Evolutionary conservation across 2,329 filamentous ascomycete species (phyloP), one percentile per base, ranked within the genome.

Genomic region (Penicillium occitanis): DNA sequence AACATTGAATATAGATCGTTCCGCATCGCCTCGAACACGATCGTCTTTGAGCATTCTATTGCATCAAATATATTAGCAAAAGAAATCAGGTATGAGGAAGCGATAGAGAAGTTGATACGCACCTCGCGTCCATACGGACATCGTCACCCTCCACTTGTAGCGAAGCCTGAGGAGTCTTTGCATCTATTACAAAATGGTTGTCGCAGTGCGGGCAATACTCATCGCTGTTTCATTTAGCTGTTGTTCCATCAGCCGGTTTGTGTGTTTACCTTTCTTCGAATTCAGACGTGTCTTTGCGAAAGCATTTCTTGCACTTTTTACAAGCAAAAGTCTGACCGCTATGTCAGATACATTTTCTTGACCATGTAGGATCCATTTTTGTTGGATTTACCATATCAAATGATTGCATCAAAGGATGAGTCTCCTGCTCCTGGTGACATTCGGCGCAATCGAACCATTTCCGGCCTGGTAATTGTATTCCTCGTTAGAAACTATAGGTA

Each of bases 371-470:
- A 14, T 11, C 30, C 13, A 14, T 46, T 17, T 28, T 11, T 19
- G 33, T 35, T n/a, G 25, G 7, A 44, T 30, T n/a, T 63, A 86
- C 85, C 92, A 99, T 96, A 75, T 99, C 95, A 72, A 89, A 85
- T 70, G 84, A 85, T 80, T 96, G 91, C 63, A 87, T 81, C 25
- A 99, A 88, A 44, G 86, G 81, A 78, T 98, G 95, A 68, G 83
- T 80, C 79, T 96, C 90, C 68, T 87, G 84, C 78, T 99, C 95
- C 63, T 82, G 82, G 81, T 99, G 95, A 82, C 95, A 99, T 78
- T 97, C 91, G 70, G 92, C 91, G 81, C 95, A 99, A 83, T 99
- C 95, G 82, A 97, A 99, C 96, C 96, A 99, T 84, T 97, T 97
- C 68, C 88, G 87, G 84, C 92, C 92, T 94, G 42, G 42, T 51